Base-by-base conservation (phyloP, 176 grass and related monocot genomes). In the Melocanna baccifera region DNA sequence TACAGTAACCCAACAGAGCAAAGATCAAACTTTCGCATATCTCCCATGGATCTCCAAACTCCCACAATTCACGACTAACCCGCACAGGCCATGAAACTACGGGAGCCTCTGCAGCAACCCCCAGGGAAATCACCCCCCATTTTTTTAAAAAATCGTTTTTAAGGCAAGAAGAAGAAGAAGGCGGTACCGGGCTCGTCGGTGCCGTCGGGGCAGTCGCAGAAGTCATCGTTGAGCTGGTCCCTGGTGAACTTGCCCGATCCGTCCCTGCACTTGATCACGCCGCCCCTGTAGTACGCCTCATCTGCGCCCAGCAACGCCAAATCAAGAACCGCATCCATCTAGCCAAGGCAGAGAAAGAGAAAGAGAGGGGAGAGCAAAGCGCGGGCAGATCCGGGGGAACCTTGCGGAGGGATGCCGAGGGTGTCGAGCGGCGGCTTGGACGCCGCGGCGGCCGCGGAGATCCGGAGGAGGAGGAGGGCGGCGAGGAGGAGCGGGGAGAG, bases 171-270 rank as follows among this genome's bases (percentile, higher is more conserved):
- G 47, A 46, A 51, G 77, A 34, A 30, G 14, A 86, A 41, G 4
- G 57, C 18, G 22, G 59, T 83, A 99, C 96, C 96, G 8, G 96
- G 96, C 84, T 99, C 96, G 73, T 99, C 96, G 25, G 96, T 99
- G 66, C 96, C 96, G 78, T 99, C 96, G 22, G 89, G 86, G 65
- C 96, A 99, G 75, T 99, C 96, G 70, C 96, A 99, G 84, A 92
- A 99, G 58, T 99, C 96, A 68, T 99, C 96, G 70, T 99, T 99
- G 50, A 99, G 93, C 73, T 96, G 86, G 61, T 91, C 89, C 69
- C 88, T 89, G 68, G 83, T 92, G 84, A 99, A 99, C 70, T 51
- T 94, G 50, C 87, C 91, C 25, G 93, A 99, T 91, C 96, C 91
- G 56, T 96, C 88, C 91, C 91, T 96, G 78, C 96, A 99, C 86